phyloP scores from a whole-genome alignment of 139 green algal genomes.

The Eudorina sp. region DNA sequence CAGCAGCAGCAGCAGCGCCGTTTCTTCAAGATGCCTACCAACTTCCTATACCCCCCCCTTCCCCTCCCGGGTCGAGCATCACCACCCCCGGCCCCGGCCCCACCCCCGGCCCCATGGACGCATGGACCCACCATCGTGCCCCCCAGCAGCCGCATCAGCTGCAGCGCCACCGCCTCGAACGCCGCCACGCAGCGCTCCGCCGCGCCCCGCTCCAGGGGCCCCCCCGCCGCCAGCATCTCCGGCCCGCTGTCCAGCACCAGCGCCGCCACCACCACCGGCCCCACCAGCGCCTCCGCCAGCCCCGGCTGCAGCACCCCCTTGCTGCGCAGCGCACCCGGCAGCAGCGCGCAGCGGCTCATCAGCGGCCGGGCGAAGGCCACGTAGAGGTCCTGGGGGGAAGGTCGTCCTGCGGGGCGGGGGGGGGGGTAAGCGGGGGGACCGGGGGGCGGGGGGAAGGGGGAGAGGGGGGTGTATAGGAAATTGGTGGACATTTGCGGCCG shows the following conservation, averaged over 20 bases:
- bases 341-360: slow-evolving; percentile 8
- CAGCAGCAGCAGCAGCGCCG: too few species aligned
- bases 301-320: background rate
- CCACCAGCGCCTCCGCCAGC: slow-evolving; percentile 23
- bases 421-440: background rate
- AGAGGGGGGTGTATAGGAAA: background rate
- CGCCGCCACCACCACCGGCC: slow-evolving; percentile 21
- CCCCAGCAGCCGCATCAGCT: slow-evolving; percentile 40
- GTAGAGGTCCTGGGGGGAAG: slow-evolving; percentile 11
- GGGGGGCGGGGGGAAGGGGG: background rate
- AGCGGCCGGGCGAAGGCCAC: background rate
- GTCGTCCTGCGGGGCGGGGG: background rate
- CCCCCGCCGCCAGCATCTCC: background rate
- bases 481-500: background rate
- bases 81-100: too few species aligned
- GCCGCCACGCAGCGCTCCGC: background rate
- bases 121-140: slow-evolving; percentile 20
- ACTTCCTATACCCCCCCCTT: too few species aligned
- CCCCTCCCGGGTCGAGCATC: too few species aligned
- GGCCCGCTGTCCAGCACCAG: background rate
- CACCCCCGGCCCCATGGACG: too few species aligned
- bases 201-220: background rate
- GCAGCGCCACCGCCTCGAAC: slow-evolving; percentile 28
- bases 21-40: too few species aligned
- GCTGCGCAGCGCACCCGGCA: slow-evolving; percentile 19